Percentiles rank a stretch among this genome's conserved stretches.
phyloP scores from a whole-genome alignment of 306 rosid species.

The Luffa aegyptiaca region DNA sequence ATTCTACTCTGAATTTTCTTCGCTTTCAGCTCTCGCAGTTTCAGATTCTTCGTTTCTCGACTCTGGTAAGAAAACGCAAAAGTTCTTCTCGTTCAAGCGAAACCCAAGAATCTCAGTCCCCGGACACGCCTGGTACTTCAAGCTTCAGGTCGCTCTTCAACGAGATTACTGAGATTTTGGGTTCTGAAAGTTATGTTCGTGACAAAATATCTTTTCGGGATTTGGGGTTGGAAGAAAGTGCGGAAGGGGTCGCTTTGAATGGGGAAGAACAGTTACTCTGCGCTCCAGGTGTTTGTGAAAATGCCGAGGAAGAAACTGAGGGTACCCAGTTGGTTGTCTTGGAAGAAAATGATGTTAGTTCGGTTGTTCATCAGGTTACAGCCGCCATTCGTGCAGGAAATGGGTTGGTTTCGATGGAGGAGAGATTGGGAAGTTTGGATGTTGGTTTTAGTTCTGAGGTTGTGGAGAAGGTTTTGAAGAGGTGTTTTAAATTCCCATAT shows the following conservation, averaged over 20 bases:
- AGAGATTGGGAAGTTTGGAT: conserved; percentile 34
- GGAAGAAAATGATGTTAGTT: conserved; percentile 39
- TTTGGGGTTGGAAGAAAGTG: conserved; percentile 16
- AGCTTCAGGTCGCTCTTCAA: conserved; percentile 27
- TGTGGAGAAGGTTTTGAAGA: conserved; percentile 66
- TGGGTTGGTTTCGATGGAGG: conserved; percentile 41
- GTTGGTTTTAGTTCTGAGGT: conserved; percentile 35
- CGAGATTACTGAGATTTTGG: conserved; percentile 64
- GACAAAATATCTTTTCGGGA: conserved; percentile 28
- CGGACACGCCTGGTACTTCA: conserved; percentile 9
- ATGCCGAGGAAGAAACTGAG: conserved; percentile 26
- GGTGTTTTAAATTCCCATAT: conserved; percentile 66
- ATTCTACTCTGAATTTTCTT: conserved; percentile 5
- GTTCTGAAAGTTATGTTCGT: conserved; percentile 21
- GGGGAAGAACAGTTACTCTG: conserved; percentile 13
- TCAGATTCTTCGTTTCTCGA: conserved; percentile 16
- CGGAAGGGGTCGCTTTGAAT: neutral
- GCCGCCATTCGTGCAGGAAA: conserved; percentile 31
- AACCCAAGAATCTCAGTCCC: conserved; percentile 5
- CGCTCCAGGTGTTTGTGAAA: conserved; percentile 37
- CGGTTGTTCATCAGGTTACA: conserved; percentile 42
- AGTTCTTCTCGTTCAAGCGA: conserved; percentile 1
- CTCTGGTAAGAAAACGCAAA: conserved; percentile 11
- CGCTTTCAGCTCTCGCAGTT: conserved; percentile 8
- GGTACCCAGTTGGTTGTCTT: conserved; percentile 18